These are phyloP conservation scores for Apiospora pterosperma DNA, from an alignment of 2,329 filamentous ascomycete genomes.

Conservation along the genomic window DNA sequence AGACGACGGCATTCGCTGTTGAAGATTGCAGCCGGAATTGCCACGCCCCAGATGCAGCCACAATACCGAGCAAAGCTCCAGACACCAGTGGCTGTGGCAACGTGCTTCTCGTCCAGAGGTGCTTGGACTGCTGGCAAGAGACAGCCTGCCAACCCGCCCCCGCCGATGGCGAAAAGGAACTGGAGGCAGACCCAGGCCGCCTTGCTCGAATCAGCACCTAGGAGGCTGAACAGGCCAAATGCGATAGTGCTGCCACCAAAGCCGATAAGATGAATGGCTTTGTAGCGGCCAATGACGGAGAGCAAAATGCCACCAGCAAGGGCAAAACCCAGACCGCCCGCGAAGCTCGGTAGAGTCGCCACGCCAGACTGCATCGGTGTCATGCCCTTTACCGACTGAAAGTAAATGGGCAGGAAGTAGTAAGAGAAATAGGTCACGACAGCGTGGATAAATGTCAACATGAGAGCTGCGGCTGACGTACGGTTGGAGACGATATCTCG, in stretches of 20 bases:
- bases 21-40: constrained; percentile 33
- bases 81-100: constrained; percentile 17
- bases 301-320: background rate
- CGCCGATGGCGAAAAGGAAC: constrained; percentile 13
- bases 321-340: constrained; percentile 6
- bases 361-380: constrained; percentile 13
- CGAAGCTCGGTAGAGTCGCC: constrained; percentile 13
- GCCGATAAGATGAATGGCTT: constrained; percentile 2
- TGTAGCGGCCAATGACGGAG: background rate
- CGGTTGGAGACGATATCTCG: constrained; percentile 37
- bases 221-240: constrained; percentile 1
- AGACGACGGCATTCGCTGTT: constrained; percentile 7
- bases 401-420: constrained; percentile 19
- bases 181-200: constrained; percentile 8
- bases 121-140: constrained; percentile 3
- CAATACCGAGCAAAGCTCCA: constrained; percentile 35
- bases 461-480: constrained; percentile 27
- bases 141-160: background rate
- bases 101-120: background rate
- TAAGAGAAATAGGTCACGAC: constrained; percentile 14
- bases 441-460: constrained; percentile 30
- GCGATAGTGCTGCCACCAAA: background rate
- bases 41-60: constrained; percentile 36
- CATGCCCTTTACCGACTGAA: constrained; percentile 15
- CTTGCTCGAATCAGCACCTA: background rate